Evolutionary conservation across 202 grass and related monocot species (phyloP), one percentile per base, ranked within the genome.

Genomic region (Schoenoplectus tabernaemontani): DNA sequence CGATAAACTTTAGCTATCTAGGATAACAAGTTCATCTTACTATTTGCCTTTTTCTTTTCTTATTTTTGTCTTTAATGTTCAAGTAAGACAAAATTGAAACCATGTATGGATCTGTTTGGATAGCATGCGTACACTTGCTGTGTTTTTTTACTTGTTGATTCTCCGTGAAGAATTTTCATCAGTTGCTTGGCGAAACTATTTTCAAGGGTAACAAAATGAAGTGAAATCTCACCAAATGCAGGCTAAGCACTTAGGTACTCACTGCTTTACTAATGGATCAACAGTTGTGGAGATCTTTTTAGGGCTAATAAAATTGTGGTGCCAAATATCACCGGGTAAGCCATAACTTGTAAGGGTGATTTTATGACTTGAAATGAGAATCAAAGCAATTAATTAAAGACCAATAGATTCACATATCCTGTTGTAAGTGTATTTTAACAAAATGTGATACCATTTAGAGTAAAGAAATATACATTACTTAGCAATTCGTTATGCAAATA

Each of bases 1-100:
- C 78, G 82, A 70, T 81, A 91, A 70, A 56, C 41, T 41, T 57
- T 46, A 44, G 23, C 30, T 56, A 75, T 53, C 28, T 75, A 75
- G 47, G 47, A 36, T 34, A 48, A 28, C 9, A 17, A 48, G 10
- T n/a, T n/a, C n/a, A n/a, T 75, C 46, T 7, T 57, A 39, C 7
- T 36, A 23, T 44, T 77, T 23, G 33, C 73, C 24, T 42, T 37
- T 20, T 38, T 43, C 30, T 24, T 1, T 26, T 59, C 6, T 78
- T 17, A 26, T 75, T 75, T 48, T 13, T 47, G n/a, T 62, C 17
- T 76, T 51, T 19, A 37, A n/a, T n/a, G 64, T 79, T 83, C 24
- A 68, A 13, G 67, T 59, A 41, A 26, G 54, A 38, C 8, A 13
- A 60, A 8, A 50, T 33, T 73, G 43, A 51, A 73, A 13, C 32